Base-by-base conservation (phyloP, 257 asterid genomes). In the Ballota nigra region DNA sequence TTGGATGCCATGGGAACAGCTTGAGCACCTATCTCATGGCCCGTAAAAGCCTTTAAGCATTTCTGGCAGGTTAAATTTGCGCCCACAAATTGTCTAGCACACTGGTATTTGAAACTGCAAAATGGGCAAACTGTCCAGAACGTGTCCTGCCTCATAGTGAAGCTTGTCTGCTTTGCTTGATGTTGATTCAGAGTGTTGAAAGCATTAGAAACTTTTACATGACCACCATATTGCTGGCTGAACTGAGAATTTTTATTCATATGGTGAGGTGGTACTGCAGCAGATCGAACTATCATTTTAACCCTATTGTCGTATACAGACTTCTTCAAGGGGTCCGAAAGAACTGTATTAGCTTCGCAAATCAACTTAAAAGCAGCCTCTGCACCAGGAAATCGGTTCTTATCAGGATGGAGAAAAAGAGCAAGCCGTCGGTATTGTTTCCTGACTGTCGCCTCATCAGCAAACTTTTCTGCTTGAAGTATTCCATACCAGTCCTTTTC, bases 291-390 rank as follows among this genome's bases (percentile, higher is more conserved):
- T 38, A 76, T 55, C 66, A 41, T 71, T 76, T 72, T 77, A 43
- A 74, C 23, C 79, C 80, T 89, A 52, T 8, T 64, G 80, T 92
- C 98, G 33, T 82, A 92, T 26, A 61, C 1, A 69, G 85, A 75
- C 74, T 88, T 89, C 69, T 80, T 89, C 59, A 69, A 49, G 65
- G 77, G 81, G 71, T 92, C 98, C 0, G 92, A 85, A 71, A 92
- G 96, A 69, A 87, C 80, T 7, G 84, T 63, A 76, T 87, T 79
- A 68, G 98, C 98, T 82, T 92, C 92, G 31, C 88, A 87, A 69
- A 92, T 80, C 74, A 92, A 83, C 84, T 92, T 88, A 76, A 92
- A 89, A 78, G 98, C 96, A 55, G 94, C 89, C 80, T 92, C 98
- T 16, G 96, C 96, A 62, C 98, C 98, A 33, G 96, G 92, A 34